Evolutionary conservation across 2,329 filamentous ascomycete genomes (phyloP).

Genomic region (Penicillium sp.): DNA sequence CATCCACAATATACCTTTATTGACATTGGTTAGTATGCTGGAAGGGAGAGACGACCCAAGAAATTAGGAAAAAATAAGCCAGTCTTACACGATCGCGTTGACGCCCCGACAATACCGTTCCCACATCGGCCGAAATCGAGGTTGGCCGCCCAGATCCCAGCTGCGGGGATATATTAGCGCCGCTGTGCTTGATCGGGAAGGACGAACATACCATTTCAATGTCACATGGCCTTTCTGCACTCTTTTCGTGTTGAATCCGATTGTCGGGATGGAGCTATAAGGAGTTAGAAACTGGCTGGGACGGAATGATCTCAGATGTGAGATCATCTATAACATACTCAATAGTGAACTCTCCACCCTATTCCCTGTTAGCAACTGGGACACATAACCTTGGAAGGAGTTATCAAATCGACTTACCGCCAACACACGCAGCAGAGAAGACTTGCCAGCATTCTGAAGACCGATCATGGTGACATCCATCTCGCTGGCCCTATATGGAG

Average conservation of each 20-base stretch:
- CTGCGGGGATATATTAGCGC: conserved; percentile 40
- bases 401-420: conserved; percentile 66
- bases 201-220: conserved; percentile 72
- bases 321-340: conserved; percentile 67
- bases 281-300: conserved; percentile 3
- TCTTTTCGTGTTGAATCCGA: conserved; percentile 98
- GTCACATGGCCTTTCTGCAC: conserved; percentile 98
- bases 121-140: conserved; percentile 98
- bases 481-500: conserved; percentile 77
- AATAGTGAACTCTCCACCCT: conserved; percentile 98
- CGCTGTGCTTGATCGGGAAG: not conserved
- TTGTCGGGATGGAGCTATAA: conserved; percentile 90
- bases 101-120: conserved; percentile 97
- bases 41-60: not conserved
- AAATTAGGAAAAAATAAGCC: not conserved
- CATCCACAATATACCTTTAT: conserved; percentile 86
- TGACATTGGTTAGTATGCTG: not conserved
- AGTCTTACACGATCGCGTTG: conserved; percentile 81
- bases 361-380: conserved; percentile 8
- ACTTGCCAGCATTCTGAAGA: conserved; percentile 97
- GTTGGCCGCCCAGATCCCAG: conserved; percentile 97
- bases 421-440: conserved; percentile 86
- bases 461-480: conserved; percentile 99
- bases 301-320: not conserved
- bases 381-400: not conserved